phyloP scores from a whole-genome alignment of 2,329 filamentous ascomycete species.

The Talaromyces islandicus region DNA sequence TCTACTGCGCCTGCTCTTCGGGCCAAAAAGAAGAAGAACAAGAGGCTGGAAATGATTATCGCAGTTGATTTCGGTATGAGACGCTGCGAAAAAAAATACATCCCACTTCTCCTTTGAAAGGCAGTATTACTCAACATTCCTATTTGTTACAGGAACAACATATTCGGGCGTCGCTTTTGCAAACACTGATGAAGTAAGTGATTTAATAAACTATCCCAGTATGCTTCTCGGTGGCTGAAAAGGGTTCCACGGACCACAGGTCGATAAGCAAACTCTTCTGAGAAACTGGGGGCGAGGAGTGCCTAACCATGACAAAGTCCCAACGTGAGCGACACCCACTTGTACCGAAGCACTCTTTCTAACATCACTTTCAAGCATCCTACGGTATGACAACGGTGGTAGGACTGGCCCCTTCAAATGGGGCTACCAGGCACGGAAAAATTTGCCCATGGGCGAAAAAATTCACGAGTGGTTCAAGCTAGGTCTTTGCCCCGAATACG shows the following conservation, averaged over 20 bases:
- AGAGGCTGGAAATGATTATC: background rate
- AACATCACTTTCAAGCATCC: background rate
- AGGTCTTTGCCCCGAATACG: background rate
- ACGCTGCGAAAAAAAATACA: background rate
- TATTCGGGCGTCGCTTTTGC: background rate
- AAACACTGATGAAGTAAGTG: background rate
- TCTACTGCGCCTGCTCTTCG: background rate
- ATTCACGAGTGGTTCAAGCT: background rate
- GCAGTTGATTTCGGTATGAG: background rate
- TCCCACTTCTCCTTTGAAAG: background rate
- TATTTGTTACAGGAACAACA: background rate
- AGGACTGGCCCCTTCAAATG: background rate
- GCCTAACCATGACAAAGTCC: background rate
- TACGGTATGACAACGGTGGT: constrained; percentile 1
- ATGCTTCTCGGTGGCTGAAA: background rate
- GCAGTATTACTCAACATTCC: background rate
- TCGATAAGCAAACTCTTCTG: background rate
- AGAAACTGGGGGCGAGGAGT: background rate
- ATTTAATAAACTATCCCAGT: background rate
- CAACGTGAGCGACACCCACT: background rate
- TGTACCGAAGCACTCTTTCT: background rate
- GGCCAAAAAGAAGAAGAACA: background rate
- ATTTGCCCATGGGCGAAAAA: background rate
- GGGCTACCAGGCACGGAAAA: background rate
- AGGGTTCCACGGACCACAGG: background rate